Percentiles rank a stretch among this genome's conserved stretches.
Evolutionary conservation across 2,329 filamentous ascomycete species (phyloP).

Genomic region (Penicillium sp.): DNA sequence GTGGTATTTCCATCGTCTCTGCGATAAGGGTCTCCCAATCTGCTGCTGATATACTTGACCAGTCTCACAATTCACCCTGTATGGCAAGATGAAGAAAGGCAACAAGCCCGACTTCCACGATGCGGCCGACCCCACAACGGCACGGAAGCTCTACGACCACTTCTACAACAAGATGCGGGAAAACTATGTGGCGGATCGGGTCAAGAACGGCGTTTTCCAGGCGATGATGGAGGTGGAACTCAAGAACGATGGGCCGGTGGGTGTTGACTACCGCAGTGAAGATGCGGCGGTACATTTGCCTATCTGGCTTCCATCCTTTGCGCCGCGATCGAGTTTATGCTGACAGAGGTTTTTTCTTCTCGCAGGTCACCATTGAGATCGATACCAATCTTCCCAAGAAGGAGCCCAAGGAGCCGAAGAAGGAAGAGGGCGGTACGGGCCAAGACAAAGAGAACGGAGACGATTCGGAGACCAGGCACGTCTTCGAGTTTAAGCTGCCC

Average conservation of each 20-base stretch:
- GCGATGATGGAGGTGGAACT: slow-evolving; percentile 98
- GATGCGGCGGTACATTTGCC: slow-evolving; percentile 57
- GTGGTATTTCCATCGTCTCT: slow-evolving; percentile 62
- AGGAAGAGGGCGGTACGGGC: slow-evolving; percentile 14
- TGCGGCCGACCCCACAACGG: slow-evolving; percentile 75
- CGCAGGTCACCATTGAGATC: slow-evolving; percentile 50
- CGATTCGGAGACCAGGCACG: slow-evolving; percentile 11
- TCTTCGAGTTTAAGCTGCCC: slow-evolving; percentile 31
- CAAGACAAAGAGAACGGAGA: slow-evolving; percentile 9
- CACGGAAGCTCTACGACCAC: slow-evolving; percentile 77
- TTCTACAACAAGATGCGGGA: slow-evolving; percentile 77
- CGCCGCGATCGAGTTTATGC: slow-evolving; percentile 12
- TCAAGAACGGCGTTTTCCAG: slow-evolving; percentile 96
- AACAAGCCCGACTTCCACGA: slow-evolving; percentile 94
- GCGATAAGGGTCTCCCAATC: neutral
- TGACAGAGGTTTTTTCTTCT: slow-evolving; percentile 5
- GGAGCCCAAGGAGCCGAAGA: slow-evolving; percentile 29
- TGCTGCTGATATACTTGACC: slow-evolving; percentile 10
- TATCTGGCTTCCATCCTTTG: slow-evolving; percentile 26
- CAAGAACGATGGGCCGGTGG: slow-evolving; percentile 80
- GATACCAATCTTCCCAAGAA: slow-evolving; percentile 49
- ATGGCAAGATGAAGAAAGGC: slow-evolving; percentile 92
- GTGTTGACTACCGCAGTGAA: slow-evolving; percentile 60
- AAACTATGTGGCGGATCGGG: slow-evolving; percentile 70
- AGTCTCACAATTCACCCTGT: slow-evolving; percentile 97